Evolutionary conservation across 768 basidiomycete genomes (phyloP).

Genomic region (Mycena crocata): DNA sequence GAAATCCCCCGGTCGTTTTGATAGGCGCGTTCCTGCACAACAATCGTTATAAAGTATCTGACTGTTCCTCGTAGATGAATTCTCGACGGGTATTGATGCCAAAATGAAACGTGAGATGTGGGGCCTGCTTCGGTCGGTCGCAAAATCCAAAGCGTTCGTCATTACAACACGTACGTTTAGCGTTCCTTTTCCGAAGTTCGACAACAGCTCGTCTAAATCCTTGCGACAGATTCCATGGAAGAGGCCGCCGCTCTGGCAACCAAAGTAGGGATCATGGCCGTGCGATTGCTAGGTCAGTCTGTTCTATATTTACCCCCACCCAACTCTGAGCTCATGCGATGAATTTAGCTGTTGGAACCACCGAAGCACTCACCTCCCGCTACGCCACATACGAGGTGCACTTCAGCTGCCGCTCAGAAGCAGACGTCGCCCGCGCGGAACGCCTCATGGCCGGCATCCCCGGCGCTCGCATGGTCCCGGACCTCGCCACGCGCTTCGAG

Average conservation of each 20-base stretch:
- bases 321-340: neutral
- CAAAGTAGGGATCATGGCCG: neutral
- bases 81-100: slow-evolving; percentile 84
- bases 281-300: neutral
- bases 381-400: slow-evolving; percentile 64
- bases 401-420: slow-evolving; percentile 63
- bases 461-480: slow-evolving; percentile 65
- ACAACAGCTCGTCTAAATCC: neutral
- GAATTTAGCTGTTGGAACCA: neutral
- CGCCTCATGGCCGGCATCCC: slow-evolving; percentile 64
- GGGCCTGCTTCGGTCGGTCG: slow-evolving; percentile 72
- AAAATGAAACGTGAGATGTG: slow-evolving; percentile 89
- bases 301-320: neutral
- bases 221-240: slow-evolving; percentile 3
- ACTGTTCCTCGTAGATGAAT: too few relatives aligned
- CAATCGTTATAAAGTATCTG: too few relatives aligned
- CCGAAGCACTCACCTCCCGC: slow-evolving; percentile 2
- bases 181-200: slow-evolving; percentile 39
- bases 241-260: slow-evolving; percentile 6
- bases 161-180: slow-evolving; percentile 88
- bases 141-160: slow-evolving; percentile 75
- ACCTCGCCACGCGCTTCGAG: slow-evolving; percentile 74
- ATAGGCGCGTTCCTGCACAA: too few relatives aligned
- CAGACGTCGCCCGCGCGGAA: slow-evolving; percentile 58
- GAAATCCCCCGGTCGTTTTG: slow-evolving; percentile 77